Percentiles rank a stretch among this genome's conserved stretches.
Evolutionary conservation across 371 early-diverging fungal genomes (phyloP).

Genomic region (Blyttiomyces sp.): DNA sequence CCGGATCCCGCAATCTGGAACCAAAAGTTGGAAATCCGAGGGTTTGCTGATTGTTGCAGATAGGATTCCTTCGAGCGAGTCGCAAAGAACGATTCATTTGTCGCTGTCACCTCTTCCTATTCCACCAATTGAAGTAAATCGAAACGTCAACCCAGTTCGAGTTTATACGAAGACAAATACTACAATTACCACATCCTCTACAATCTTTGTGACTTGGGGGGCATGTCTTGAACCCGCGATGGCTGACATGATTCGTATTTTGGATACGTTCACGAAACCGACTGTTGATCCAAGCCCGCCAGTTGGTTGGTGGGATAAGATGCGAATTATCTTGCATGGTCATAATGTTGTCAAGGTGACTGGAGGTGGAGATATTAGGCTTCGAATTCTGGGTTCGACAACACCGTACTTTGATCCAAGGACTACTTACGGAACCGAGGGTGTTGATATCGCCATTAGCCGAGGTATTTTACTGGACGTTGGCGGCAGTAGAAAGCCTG

Average conservation of each 20-base stretch:
- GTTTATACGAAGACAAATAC: conserved; percentile 58
- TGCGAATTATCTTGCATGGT: conserved; percentile 67
- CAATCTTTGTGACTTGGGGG: conserved; percentile 53
- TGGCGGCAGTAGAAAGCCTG: conserved; percentile 15
- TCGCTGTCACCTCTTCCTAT: conserved; percentile 25
- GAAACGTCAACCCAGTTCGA: conserved; percentile 61
- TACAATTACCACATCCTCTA: conserved; percentile 35
- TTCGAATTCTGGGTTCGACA: conserved; percentile 41
- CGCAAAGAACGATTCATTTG: conserved; percentile 29
- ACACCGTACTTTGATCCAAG: conserved; percentile 44
- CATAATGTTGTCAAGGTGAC: conserved; percentile 50
- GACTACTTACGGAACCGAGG: conserved; percentile 39
- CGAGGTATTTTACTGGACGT: conserved; percentile 31
- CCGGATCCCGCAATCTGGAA: conserved; percentile 39
- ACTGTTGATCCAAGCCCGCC: conserved; percentile 66
- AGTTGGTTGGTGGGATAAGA: conserved; percentile 77
- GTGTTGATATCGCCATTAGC: conserved; percentile 34
- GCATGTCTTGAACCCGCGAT: conserved; percentile 62
- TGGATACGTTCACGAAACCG: conserved; percentile 64
- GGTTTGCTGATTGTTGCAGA: conserved; percentile 50
- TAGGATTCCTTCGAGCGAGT: conserved; percentile 22
- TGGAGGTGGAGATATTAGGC: conserved; percentile 56
- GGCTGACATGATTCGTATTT: conserved; percentile 57
- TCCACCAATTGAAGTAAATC: conserved; percentile 42
- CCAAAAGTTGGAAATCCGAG: conserved; percentile 26